phyloP scores from a whole-genome alignment of 179 eudicot species.

The Corrigiola litoralis region DNA sequence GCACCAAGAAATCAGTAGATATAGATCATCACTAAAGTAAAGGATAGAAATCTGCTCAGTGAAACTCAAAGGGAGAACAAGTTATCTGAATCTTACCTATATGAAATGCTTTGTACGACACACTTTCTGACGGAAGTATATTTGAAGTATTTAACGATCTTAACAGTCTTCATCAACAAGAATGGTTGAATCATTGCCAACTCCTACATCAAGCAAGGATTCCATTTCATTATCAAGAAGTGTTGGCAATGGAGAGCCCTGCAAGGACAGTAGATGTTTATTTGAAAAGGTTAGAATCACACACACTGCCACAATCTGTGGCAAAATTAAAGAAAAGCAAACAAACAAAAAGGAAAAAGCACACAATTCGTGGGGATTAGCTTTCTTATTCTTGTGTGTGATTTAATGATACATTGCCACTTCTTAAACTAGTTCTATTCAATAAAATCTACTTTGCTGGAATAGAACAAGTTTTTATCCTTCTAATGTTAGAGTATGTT shows the following conservation, averaged over 20 bases:
- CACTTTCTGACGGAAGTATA: not conserved
- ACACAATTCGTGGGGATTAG: too few relatives aligned
- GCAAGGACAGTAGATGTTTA: constrained; percentile 7
- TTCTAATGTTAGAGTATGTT: too few relatives aligned
- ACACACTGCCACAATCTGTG: not conserved
- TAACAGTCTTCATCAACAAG: constrained; percentile 64
- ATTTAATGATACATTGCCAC: too few relatives aligned
- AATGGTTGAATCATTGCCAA: constrained; percentile 71
- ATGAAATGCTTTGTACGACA: not conserved
- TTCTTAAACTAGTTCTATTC: too few relatives aligned
- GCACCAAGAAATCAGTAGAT: not conserved
- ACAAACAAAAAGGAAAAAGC: too few relatives aligned
- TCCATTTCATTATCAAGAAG: constrained; percentile 86
- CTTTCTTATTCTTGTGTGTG: too few relatives aligned
- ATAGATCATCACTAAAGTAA: too few relatives aligned
- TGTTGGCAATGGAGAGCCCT: constrained; percentile 76
- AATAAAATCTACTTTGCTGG: too few relatives aligned
- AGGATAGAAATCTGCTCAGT: too few relatives aligned
- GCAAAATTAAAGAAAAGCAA: not conserved
- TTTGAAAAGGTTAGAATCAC: not conserved
- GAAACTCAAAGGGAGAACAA: not conserved
- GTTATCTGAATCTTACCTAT: not conserved
- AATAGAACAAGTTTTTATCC: too few relatives aligned
- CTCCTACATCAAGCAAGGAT: constrained; percentile 68
- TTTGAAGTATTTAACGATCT: not conserved